Evolutionary conservation across 1,284 basidiomycete species (phyloP), one percentile per base, ranked within the genome.

Genomic region (Boletus sp.): DNA sequence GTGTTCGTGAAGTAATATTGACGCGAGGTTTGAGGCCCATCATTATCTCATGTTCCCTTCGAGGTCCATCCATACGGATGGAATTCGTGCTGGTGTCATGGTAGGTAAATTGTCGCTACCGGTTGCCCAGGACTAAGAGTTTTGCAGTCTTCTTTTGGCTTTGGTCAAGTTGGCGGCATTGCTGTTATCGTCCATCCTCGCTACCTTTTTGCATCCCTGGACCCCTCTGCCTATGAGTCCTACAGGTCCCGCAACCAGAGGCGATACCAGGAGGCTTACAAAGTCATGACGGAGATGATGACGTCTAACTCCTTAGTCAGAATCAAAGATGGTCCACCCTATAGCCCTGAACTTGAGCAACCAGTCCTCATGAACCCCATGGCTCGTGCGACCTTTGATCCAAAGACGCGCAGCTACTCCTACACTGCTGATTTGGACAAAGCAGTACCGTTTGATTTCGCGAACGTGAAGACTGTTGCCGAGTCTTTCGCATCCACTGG

Each of bases 111-210:
- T 27, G 20, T 33, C 23, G 22, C 17, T 9, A 4, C n/a, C 7
- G 33, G 38, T 23, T 23, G 2, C 17, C 4, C 2, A 8, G 5
- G 17, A 20, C 44, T 54, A n/a, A 55, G 2, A 27, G 30, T 42
- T 55, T 48, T 40, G 16, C 50, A 86, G 78, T 97, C 95, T 4
- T 97, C 94, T 16, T 99, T 99, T 74, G 96, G 96, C 61, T 99
- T 99, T 77, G 96, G 95, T 61, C 96, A 99, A 81, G 94, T 97
- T 57, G 96, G 95, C 55, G 96, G 95, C 53, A 91, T 88, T 53
- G 88, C 84, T 41, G 78, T 95, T 54, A 75, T 97, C 58, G 68
- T 99, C 48, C 87, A 99, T 70, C 93, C 96, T 43, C 88, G 91
- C 57, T 93, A 92, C 74, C 78, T 97, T 54, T 85, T 94, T 57